Base-by-base conservation (phyloP, 192 early-diverging fungal species). In the Diversispora eburnea region DNA sequence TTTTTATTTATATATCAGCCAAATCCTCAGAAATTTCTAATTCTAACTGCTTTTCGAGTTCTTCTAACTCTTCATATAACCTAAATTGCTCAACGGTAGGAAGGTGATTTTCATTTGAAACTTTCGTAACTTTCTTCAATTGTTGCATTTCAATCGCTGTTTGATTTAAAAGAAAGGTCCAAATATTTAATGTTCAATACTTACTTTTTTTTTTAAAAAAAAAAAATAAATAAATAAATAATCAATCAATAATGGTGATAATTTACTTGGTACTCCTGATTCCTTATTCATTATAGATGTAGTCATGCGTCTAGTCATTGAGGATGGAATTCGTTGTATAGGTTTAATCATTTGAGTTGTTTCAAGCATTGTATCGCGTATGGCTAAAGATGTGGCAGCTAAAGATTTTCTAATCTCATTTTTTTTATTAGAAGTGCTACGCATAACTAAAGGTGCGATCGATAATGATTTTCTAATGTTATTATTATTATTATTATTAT, bases 21-120 rank as follows among this genome's bases (percentile, higher is more conserved):
- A 41, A 2, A 15, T 41, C 60, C 15, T 62, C 60, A 7, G 41
- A 62, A 17, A 62, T 62, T 62, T 62, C 60, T 15, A 41, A 33
- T 43, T 62, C 60, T 8, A 62, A 20, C 39, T 62, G 60, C 41
- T 62, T 62, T 43, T 62, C 60, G 13, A 62, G 60, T 42, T 62
- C 33, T 62, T 62, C 60, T 15, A 62, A 42, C 6, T 62, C 60
- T 62, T 62, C 60, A 9, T 41, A 62, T 42, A 62, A 15, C 17
- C 60, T 22, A 43, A 33, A 22, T 17, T 62, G 15, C 12, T 62
- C 60, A 62, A 43, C 60, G 15, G 22, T 62, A 15, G 60, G 39
- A 7, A 62, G 39, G 15, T 62, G 22, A 8, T 41, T 62, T 6
- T 41, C 39, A 42, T 42, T 62, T 12, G 33, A 41, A 19, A 5